A percentile compares a stretch with the other conserved stretches of the same genome.
Evolutionary conservation across 306 rosid genomes (phyloP).

Genomic region (Dicorynia guianensis): DNA sequence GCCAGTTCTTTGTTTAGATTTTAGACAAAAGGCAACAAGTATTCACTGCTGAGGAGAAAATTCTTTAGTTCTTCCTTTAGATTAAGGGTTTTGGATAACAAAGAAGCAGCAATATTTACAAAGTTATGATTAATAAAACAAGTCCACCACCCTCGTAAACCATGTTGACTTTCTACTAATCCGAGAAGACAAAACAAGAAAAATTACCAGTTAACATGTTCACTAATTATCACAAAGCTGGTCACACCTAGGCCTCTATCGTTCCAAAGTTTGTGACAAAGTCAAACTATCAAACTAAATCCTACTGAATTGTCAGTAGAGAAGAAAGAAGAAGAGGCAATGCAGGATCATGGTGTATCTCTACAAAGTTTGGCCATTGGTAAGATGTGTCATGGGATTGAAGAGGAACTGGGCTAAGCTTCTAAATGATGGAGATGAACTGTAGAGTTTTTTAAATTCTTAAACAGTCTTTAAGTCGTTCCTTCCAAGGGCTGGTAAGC

Average conservation of each 20-base stretch:
- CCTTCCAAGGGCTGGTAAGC: neutral
- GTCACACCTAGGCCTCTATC: neutral
- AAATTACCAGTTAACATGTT: too few relatives aligned
- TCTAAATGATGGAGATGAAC: slow-evolving; percentile 1
- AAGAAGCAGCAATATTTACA: neutral
- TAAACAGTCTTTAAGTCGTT: neutral
- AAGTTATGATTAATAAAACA: neutral
- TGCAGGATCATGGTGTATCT: neutral
- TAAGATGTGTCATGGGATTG: slow-evolving; percentile 16
- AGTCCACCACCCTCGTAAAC: slow-evolving; percentile 10
- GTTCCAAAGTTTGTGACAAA: neutral
- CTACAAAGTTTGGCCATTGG: slow-evolving; percentile 10
- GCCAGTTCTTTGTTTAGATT: slow-evolving; percentile 4
- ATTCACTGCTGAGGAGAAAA: neutral
- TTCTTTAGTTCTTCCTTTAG: slow-evolving; percentile 10
- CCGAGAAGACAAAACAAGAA: neutral
- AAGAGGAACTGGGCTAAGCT: neutral
- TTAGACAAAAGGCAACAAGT: slow-evolving; percentile 16
- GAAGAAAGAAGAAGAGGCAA: neutral
- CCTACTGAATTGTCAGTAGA: too few relatives aligned
- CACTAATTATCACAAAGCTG: neutral
- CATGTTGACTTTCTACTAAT: slow-evolving; percentile 23
- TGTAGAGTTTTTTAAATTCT: neutral
- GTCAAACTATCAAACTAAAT: too few relatives aligned
- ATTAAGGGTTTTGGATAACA: neutral